Percentiles rank a stretch among this genome's conserved stretches.
Conservation (phyloP, 164 flowering plant genomes). For the Liquidambar formosana region DNA sequence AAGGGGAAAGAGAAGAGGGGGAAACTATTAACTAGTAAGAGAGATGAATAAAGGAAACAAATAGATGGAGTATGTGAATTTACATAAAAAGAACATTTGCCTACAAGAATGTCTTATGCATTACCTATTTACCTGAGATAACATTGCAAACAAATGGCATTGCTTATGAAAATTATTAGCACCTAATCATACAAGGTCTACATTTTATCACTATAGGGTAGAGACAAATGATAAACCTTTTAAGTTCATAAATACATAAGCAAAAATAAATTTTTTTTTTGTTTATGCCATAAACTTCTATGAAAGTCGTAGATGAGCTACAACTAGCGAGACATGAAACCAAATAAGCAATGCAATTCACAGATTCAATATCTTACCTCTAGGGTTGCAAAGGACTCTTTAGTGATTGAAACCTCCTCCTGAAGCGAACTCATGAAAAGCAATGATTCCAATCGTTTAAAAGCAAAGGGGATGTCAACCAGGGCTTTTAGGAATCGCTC, state of each 20-base stretch:
- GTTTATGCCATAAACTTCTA: neutral
- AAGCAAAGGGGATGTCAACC: slow-evolving; percentile 82
- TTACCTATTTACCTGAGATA: neutral
- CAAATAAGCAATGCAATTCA: neutral
- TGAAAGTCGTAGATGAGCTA: neutral
- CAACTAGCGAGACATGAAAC: neutral
- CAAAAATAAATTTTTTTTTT: too few relatives aligned
- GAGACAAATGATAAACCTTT: neutral
- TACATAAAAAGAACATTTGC: neutral
- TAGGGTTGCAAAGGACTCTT: slow-evolving; percentile 69
- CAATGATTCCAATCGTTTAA: slow-evolving; percentile 72
- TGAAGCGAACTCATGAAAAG: slow-evolving; percentile 66
- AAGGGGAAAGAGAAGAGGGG: too few relatives aligned
- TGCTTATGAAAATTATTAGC: neutral
- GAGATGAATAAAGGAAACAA: too few relatives aligned
- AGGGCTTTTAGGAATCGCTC: slow-evolving; percentile 80
- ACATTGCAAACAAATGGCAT: neutral
- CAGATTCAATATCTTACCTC: slow-evolving; percentile 52
- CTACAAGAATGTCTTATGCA: neutral
- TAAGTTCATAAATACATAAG: neutral
- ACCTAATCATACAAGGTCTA: neutral
- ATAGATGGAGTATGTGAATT: too few relatives aligned
- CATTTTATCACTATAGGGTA: neutral
- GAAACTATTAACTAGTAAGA: too few relatives aligned
- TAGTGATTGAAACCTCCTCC: slow-evolving; percentile 59